phyloP scores from a whole-genome alignment of 2,329 filamentous ascomycete species.

The Pezicula rhizophila region DNA sequence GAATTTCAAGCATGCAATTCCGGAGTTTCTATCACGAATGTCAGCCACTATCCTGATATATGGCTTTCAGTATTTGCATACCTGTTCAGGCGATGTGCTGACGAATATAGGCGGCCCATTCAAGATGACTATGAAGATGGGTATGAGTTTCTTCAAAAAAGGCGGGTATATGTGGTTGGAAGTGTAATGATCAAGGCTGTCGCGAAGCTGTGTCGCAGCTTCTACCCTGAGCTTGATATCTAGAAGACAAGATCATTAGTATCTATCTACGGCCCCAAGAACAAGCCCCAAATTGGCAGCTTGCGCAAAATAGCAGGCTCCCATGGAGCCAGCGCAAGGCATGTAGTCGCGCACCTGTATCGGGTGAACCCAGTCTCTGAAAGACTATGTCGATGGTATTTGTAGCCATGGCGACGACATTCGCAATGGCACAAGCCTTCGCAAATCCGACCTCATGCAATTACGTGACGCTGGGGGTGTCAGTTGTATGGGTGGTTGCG shows the following conservation, averaged over 20 bases:
- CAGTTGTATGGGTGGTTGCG: too few relatives aligned
- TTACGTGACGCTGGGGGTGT: not conserved
- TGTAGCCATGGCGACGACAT: constrained; percentile 54
- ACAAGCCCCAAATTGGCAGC: not conserved
- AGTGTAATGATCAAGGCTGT: constrained; percentile 85
- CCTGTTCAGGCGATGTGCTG: constrained; percentile 84
- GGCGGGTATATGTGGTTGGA: constrained; percentile 67
- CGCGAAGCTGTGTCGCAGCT: constrained; percentile 78
- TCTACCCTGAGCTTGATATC: constrained; percentile 78
- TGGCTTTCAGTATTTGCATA: constrained; percentile 34
- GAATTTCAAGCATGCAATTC: constrained; percentile 87
- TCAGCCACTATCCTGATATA: constrained; percentile 7
- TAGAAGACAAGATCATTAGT: constrained; percentile 31
- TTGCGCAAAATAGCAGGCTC: not conserved
- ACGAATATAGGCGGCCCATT: constrained; percentile 85
- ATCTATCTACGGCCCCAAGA: not conserved
- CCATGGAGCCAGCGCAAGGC: constrained; percentile 16
- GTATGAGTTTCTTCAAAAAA: constrained; percentile 84
- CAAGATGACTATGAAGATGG: constrained; percentile 80
- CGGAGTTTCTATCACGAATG: constrained; percentile 63
- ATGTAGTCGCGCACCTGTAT: constrained; percentile 43
- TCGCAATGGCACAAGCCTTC: constrained; percentile 24
- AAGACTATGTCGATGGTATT: constrained; percentile 58
- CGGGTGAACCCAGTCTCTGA: constrained; percentile 50
- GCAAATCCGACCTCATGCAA: constrained; percentile 20